Evolutionary conservation across 2,329 filamentous ascomycete species (phyloP).

Genomic region (Camillea tinctor): DNA sequence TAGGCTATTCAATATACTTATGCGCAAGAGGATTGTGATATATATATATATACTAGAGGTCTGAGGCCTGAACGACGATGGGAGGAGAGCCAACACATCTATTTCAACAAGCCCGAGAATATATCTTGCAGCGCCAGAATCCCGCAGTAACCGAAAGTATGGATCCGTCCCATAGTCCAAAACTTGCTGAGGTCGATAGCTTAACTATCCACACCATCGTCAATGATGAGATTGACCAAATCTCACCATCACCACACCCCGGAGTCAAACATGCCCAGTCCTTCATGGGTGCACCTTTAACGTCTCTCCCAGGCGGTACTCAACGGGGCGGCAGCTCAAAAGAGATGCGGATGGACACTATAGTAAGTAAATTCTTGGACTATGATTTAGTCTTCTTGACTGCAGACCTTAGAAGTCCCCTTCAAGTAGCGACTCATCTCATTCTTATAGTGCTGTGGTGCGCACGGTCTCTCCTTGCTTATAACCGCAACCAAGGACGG

Average conservation of each 20-base stretch:
- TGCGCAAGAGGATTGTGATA: background rate
- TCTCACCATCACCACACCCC: conserved; percentile 45
- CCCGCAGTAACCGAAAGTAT: background rate
- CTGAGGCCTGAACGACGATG: too few relatives aligned
- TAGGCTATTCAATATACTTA: background rate
- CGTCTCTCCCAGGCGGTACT: conserved; percentile 32
- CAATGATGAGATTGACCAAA: conserved; percentile 54
- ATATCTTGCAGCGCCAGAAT: background rate
- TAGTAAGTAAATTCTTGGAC: conserved; percentile 17
- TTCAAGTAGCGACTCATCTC: too few relatives aligned
- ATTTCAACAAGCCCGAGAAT: background rate
- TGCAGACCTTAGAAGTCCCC: too few relatives aligned
- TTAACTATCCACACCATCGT: conserved; percentile 51
- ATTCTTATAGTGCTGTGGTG: conserved; percentile 43
- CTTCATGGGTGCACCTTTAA: conserved; percentile 41
- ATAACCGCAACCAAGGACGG: conserved; percentile 49
- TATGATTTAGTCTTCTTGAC: too few relatives aligned
- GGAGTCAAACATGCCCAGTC: conserved; percentile 42
- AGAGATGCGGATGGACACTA: conserved; percentile 48
- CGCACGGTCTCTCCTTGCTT: conserved; percentile 52
- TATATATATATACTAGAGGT: too few relatives aligned
- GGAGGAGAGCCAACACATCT: background rate
- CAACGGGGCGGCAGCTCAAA: conserved; percentile 41
- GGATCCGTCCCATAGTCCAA: background rate
- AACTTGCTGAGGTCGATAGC: conserved; percentile 26